Conservation (phyloP, 2,329 filamentous ascomycete species). For the Clonostachys rosea region DNA sequence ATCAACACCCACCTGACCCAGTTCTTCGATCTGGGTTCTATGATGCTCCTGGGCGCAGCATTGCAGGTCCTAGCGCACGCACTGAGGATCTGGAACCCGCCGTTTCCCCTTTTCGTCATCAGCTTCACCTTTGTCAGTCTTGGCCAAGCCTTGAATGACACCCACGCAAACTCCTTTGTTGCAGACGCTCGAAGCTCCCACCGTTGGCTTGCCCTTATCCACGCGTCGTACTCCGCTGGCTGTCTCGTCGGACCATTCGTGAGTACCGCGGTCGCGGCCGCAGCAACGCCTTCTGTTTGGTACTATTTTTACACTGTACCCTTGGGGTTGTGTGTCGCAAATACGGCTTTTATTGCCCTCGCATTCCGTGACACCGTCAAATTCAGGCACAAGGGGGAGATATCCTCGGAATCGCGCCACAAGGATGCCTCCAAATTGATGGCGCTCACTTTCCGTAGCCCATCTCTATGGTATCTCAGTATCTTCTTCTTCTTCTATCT, state of each 20-base stretch:
- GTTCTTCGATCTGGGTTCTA: constrained; percentile 48
- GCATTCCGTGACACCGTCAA: constrained; percentile 45
- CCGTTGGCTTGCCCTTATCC: constrained; percentile 58
- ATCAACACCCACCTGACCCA: constrained; percentile 49
- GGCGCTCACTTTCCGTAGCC: constrained; percentile 33
- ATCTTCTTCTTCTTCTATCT: constrained; percentile 62
- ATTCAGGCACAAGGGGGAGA: constrained; percentile 11
- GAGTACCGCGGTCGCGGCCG: constrained; percentile 42
- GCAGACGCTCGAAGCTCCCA: constrained; percentile 44
- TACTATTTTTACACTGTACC: constrained; percentile 52
- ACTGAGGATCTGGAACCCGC: constrained; percentile 50
- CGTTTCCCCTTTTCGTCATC: constrained; percentile 50
- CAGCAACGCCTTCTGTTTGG: constrained; percentile 33
- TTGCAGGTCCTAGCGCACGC: constrained; percentile 50
- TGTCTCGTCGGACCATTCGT: constrained; percentile 53
- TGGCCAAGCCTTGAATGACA: constrained; percentile 60
- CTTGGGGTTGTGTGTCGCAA: constrained; percentile 44
- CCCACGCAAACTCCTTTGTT: constrained; percentile 59
- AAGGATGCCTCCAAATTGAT: constrained; percentile 35
- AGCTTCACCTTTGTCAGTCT: constrained; percentile 55
- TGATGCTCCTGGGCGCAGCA: constrained; percentile 49
- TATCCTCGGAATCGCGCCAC: constrained; percentile 5
- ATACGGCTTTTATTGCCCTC: constrained; percentile 37
- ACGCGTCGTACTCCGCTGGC: constrained; percentile 57
- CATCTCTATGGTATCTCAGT: constrained; percentile 52